Evolutionary conservation across 1,139 yeast species (phyloP).

Genomic region (Candida sp.): DNA sequence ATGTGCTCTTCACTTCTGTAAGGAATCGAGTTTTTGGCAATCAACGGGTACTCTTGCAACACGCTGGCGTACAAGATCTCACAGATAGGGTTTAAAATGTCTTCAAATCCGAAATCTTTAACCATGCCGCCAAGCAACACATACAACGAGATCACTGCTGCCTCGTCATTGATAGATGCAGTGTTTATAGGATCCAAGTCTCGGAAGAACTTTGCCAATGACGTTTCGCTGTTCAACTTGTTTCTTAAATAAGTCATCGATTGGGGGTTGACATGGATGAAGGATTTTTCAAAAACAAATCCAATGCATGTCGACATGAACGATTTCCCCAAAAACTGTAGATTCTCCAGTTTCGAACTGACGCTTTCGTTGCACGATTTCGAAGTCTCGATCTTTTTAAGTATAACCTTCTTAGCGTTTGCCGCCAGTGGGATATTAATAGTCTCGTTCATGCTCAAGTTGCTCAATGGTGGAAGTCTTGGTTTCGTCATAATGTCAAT

Average conservation of each 20-base stretch:
- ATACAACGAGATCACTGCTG: conserved; percentile 55
- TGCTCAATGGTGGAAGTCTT: conserved; percentile 23
- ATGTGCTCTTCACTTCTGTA: conserved; percentile 22
- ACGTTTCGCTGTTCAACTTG: conserved; percentile 49
- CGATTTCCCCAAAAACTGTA: conserved; percentile 62
- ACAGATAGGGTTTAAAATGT: conserved; percentile 61
- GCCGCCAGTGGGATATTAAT: conserved; percentile 12
- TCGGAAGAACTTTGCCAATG: conserved; percentile 52
- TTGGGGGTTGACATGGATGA: conserved; percentile 27
- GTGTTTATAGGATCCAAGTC: conserved; percentile 45
- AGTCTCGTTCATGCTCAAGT: conserved; percentile 9
- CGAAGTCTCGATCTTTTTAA: conserved; percentile 60
- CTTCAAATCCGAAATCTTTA: conserved; percentile 81
- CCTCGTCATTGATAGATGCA: conserved; percentile 42
- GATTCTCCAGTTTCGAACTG: conserved; percentile 43
- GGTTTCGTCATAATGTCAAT: conserved; percentile 46
- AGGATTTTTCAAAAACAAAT: conserved; percentile 62
- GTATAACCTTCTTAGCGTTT: conserved; percentile 27
- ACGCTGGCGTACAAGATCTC: conserved; percentile 69
- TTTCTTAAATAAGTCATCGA: conserved; percentile 60
- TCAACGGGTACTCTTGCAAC: conserved; percentile 67
- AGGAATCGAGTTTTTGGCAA: conserved; percentile 45
- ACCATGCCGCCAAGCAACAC: conserved; percentile 72
- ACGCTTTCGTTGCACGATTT: conserved; percentile 65
- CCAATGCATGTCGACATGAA: conserved; percentile 59